phyloP scores from a whole-genome alignment of 164 flowering plant species.

The Vitis rotundifolia region DNA sequence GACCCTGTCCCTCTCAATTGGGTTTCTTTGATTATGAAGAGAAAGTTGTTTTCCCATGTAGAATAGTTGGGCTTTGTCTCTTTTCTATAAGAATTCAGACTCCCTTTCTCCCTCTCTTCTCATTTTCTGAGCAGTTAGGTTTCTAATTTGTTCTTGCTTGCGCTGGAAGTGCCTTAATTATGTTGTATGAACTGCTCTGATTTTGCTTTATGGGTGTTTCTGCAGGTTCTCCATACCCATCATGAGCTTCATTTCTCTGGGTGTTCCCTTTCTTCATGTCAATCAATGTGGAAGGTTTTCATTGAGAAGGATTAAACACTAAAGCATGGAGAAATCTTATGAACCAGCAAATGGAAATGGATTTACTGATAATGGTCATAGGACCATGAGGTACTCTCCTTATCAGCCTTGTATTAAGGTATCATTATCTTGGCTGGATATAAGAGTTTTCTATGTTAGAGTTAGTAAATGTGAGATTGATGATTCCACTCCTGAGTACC shows the following conservation, averaged over 20 bases:
- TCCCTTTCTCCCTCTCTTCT: neutral
- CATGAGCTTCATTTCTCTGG: conserved; percentile 17
- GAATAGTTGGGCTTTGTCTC: neutral
- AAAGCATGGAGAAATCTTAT: conserved; percentile 40
- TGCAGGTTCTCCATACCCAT: conserved; percentile 21
- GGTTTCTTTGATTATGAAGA: neutral
- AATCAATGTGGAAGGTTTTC: conserved; percentile 22
- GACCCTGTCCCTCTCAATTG: neutral
- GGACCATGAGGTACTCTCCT: conserved; percentile 20
- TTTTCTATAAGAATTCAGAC: neutral
- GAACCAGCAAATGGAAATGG: conserved; percentile 35
- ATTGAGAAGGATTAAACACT: conserved; percentile 8
- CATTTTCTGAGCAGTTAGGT: neutral
- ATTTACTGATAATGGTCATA: conserved; percentile 28
- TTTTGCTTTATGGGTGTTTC: conserved; percentile 9
- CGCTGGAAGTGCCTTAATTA: neutral
- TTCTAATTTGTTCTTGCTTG: neutral
- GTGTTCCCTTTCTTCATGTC: conserved; percentile 13
- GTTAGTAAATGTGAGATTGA: conserved; percentile 63
- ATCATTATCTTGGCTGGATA: conserved; percentile 46
- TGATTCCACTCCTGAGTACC: conserved; percentile 63
- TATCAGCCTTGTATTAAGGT: conserved; percentile 32
- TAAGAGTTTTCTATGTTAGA: conserved; percentile 80
- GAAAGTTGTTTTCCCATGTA: neutral
- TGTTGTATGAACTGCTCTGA: neutral